Base-by-base conservation (phyloP, 139 green algal genomes). In the Trebouxia sp. region DNA sequence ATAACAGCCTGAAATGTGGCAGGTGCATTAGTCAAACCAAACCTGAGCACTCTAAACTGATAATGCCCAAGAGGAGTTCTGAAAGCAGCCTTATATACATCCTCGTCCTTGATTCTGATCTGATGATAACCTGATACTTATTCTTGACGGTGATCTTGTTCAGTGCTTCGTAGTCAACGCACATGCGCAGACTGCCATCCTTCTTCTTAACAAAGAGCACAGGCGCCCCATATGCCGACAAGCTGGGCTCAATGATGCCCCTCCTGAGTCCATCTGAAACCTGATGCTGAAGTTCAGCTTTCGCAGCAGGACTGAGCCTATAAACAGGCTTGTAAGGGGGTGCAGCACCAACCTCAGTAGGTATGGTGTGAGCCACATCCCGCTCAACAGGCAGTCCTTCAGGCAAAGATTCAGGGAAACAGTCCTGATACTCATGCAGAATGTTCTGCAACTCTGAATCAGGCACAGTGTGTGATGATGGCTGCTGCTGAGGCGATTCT, bases 141-240 rank as follows among this genome's bases (percentile, higher is more conserved):
- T 94, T 89, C 37, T 87, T 86, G 28, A 89, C 45, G 12, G 86
- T 92, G 2, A 84, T 78, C 11, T 82, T 79, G 65, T 92, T 94
- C 14, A 90, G 39, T 5, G 74, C 81, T 1, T 87, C 75, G 41
- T 92, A 93, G 56, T 92, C 89, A 39, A 91, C 76, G 37, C 79
- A 88, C 83, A 94, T 85, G 24, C 88, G 56, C 7, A 93, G 50
- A 26, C 42, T 65, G 22, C 35, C 72, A 75, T 91, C 83, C 66
- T 90, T 84, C 82, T 94, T 93, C 0, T 58, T 65, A 4, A 85
- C 88, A 85, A 94, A 94, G 0, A 95, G 79, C 7, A 93, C 75
- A 3, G 86, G 82, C 30, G 87, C 83, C 35, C 81, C 86, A 75
- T 81, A 90, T 12, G 87, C 83, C 38, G 86, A 91, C 5, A 37